Percentiles rank a stretch among this genome's conserved stretches.
These are phyloP conservation scores for Eucalyptus regnans DNA, from an alignment of 345 rosid species.

Conservation along the genomic window DNA sequence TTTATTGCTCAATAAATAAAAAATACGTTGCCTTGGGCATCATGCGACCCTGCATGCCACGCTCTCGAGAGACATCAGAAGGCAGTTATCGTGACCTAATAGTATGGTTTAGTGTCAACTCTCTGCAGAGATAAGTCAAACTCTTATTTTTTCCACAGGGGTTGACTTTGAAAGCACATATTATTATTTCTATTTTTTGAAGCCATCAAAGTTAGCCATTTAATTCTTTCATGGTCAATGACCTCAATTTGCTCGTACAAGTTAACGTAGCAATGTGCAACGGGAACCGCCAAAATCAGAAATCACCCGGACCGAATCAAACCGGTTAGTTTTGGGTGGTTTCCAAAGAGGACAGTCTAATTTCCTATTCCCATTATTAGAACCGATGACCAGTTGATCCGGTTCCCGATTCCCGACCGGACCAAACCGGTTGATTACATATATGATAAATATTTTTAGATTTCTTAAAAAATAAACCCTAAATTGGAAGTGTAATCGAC, in stretches of 20 bases:
- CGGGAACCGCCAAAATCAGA: fast-evolving
- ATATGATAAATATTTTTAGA: no score
- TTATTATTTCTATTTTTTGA: neutral
- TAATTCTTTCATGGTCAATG: neutral
- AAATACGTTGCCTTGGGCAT: neutral
- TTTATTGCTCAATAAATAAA: neutral
- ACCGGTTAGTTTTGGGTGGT: fast-evolving
- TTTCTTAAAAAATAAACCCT: no score
- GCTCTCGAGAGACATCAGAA: neutral
- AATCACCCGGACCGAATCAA: fast-evolving
- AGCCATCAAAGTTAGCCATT: neutral
- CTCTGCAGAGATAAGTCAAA: neutral
- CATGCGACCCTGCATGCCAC: no score
- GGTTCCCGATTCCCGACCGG: fast-evolving
- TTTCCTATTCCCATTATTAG: no score
- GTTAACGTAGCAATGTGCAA: no score
- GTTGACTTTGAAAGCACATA: neutral
- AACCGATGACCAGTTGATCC: fast-evolving
- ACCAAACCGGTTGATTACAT: no score
- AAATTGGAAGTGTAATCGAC: no score
- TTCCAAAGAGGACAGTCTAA: fast-evolving
- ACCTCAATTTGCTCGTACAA: neutral
- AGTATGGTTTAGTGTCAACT: neutral
- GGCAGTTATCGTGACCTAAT: neutral
- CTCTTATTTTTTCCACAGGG: neutral